Evolutionary conservation across 2,329 filamentous ascomycete species (phyloP), one percentile per base, ranked within the genome.

Genomic region (Aspergillus pseudoviridinutans): DNA sequence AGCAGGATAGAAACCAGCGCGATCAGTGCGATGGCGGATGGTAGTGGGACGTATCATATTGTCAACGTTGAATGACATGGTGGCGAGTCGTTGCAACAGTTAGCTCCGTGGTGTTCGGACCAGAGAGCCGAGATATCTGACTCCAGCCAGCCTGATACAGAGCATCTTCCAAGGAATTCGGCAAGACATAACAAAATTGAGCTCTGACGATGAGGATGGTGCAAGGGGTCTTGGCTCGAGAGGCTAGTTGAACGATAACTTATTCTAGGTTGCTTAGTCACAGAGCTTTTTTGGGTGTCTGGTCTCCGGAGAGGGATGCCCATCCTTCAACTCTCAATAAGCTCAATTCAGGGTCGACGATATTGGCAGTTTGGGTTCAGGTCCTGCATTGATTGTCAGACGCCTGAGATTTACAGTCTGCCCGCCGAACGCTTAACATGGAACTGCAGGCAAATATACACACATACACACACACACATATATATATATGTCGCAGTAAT

Each of bases 11-110:
- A 17, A 14, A 9, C 17, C 22, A 35, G 46, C 22, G 46, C 53
- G 29, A 53, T 41, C 22, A 35, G 46, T 27, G 46, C 46, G 29
- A 53, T 27, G 41, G 12, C 10, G 25, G 38, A 41, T 53, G 58
- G 64, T 71, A 58, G 67, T 44, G 22, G 32, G 58, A 52, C 24
- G 12, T 50, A 20, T 49, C 50, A 53, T 25, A 17, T 54, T 49
- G 80, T 75, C 81, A 61, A 76, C 81, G 9, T 63, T 86, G 28
- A 83, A 86, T 65, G 66, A 86, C 12, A 84, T 86, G 71, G 78
- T 79, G 8, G 81, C 80, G 8, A 68, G 84, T 20, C 68, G 74
- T 7, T 68, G 78, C 38, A 78, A 79, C n/a, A 68, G 63, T 66
- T 86, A 57, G 79, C 82, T 71, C 85, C 46, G 83, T 82, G 14